Conservation (phyloP, 2,329 filamentous ascomycete genomes). For the Diaporthe destruens region DNA sequence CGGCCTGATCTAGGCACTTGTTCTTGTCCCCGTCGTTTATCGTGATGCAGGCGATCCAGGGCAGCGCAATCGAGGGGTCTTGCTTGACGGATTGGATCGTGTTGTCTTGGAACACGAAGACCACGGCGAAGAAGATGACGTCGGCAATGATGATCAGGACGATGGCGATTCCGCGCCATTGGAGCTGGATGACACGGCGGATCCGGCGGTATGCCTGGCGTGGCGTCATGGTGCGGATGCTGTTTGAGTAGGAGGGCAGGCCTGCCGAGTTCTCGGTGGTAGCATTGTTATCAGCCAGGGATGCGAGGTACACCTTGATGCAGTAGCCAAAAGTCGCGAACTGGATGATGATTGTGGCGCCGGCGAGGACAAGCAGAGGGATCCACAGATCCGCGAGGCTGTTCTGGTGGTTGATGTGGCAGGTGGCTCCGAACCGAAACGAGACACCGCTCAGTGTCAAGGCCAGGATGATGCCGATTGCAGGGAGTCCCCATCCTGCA, state of each 20-base stretch:
- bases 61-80: constrained; percentile 63
- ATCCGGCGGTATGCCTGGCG: constrained; percentile 90
- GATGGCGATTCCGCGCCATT: constrained; percentile 94
- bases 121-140: constrained; percentile 91
- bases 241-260: constrained; percentile 81
- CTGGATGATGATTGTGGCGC: constrained; percentile 82
- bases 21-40: constrained; percentile 69
- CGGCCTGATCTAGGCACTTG: constrained; percentile 72
- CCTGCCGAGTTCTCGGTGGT: constrained; percentile 76
- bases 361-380: constrained; percentile 83
- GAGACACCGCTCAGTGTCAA: constrained; percentile 91
- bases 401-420: constrained; percentile 92
- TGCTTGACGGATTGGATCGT: constrained; percentile 71
- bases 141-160: constrained; percentile 91
- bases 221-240: constrained; percentile 81
- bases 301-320: constrained; percentile 92
- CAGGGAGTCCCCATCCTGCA: constrained; percentile 86
- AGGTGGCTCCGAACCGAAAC: constrained; percentile 90
- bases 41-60: constrained; percentile 82
- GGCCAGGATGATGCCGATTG: constrained; percentile 79
- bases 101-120: constrained; percentile 90
- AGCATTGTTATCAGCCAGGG: constrained; percentile 78
- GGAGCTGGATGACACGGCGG: constrained; percentile 86
- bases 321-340: constrained; percentile 91
- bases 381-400: constrained; percentile 91